Conservation (phyloP, 352 stramenopile species). For the Phytophthora hibernalis region DNA sequence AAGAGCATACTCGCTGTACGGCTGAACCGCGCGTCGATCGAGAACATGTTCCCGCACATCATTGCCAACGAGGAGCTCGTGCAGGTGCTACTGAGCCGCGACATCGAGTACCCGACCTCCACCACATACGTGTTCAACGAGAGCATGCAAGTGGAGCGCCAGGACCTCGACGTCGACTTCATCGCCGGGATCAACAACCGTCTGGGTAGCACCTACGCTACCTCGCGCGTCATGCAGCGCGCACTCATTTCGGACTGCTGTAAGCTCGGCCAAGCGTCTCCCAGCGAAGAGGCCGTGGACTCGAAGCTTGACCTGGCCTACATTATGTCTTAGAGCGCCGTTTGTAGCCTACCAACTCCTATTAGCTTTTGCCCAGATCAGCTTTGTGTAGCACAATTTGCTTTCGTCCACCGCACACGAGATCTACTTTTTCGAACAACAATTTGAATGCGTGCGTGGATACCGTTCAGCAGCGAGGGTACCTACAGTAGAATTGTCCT, state of each 20-base stretch:
- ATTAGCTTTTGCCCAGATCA: background rate
- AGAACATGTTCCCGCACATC: slow-evolving; percentile 73
- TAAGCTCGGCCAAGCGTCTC: slow-evolving; percentile 23
- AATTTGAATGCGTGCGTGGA: no score
- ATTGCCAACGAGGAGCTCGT: slow-evolving; percentile 61
- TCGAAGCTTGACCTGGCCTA: slow-evolving; percentile 9
- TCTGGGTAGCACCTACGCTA: slow-evolving; percentile 34
- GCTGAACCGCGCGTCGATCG: slow-evolving; percentile 62
- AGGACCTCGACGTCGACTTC: slow-evolving; percentile 69
- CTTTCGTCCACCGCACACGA: no score
- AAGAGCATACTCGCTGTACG: slow-evolving; percentile 48
- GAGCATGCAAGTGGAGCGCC: slow-evolving; percentile 53
- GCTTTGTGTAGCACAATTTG: no score
- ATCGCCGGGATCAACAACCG: slow-evolving; percentile 50
- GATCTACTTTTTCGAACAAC: no score
- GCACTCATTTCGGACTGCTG: slow-evolving; percentile 48
- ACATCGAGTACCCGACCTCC: slow-evolving; percentile 62
- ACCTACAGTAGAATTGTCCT: background rate
- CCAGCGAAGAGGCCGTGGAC: background rate
- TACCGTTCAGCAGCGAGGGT: background rate
- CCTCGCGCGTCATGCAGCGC: slow-evolving; percentile 41
- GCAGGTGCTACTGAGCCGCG: slow-evolving; percentile 57
- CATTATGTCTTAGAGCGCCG: slow-evolving; percentile 28
- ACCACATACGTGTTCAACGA: slow-evolving; percentile 68
- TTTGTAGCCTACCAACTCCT: background rate